phyloP scores from a whole-genome alignment of 1,139 yeast species.

The Magnusiomyces magnusii region DNA sequence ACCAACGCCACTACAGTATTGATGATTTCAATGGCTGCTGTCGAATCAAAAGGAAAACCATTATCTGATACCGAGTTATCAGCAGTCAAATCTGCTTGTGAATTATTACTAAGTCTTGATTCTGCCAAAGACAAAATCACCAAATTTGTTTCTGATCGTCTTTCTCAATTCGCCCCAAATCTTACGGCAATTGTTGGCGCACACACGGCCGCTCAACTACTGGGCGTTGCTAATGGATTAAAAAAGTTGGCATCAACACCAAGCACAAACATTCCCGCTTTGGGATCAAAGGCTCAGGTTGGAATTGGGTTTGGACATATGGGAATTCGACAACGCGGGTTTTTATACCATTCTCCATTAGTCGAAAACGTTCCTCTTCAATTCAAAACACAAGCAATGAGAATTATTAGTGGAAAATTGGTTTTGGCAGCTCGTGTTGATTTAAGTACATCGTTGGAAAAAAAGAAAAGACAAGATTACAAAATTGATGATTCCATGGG shows the following conservation, averaged over 20 bases:
- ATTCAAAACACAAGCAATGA: constrained; percentile 58
- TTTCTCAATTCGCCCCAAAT: constrained; percentile 70
- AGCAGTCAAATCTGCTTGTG: constrained; percentile 42
- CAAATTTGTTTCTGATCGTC: constrained; percentile 48
- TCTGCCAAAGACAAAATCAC: constrained; percentile 42
- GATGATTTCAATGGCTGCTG: constrained; percentile 67
- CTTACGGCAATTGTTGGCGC: constrained; percentile 66
- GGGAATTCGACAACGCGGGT: constrained; percentile 57
- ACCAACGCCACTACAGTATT: constrained; percentile 58
- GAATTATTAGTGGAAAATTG: constrained; percentile 74
- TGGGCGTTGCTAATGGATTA: constrained; percentile 67
- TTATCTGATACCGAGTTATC: constrained; percentile 38
- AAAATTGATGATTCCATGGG: constrained; percentile 51
- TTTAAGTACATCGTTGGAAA: constrained; percentile 31
- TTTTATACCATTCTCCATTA: constrained; percentile 34
- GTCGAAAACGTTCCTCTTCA: constrained; percentile 46
- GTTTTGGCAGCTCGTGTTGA: constrained; percentile 84
- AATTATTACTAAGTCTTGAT: constrained; percentile 42
- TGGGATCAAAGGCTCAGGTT: constrained; percentile 58
- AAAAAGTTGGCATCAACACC: constrained; percentile 64
- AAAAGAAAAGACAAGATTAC: background rate
- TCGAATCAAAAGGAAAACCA: constrained; percentile 36
- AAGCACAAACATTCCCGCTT: constrained; percentile 71
- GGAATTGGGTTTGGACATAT: constrained; percentile 39
- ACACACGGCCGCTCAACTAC: constrained; percentile 62